phyloP scores from a whole-genome alignment of 441 rosid species.

The Pelargonium citronellum region DNA sequence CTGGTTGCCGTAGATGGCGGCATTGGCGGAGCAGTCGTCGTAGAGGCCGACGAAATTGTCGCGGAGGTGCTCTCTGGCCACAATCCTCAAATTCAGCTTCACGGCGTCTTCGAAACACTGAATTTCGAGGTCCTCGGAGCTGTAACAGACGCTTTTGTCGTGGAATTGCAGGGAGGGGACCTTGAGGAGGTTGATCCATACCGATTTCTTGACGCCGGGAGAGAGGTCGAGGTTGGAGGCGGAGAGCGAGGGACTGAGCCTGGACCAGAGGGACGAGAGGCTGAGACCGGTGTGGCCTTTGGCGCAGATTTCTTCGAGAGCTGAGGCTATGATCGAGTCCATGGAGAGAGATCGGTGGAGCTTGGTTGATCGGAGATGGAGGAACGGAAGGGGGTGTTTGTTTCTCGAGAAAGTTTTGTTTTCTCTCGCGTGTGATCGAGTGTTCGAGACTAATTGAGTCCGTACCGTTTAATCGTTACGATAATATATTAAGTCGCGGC shows the following conservation, averaged over 20 bases:
- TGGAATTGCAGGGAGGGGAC: slow-evolving; percentile 60
- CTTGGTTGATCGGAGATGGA: background rate
- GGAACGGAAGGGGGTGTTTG: slow-evolving; percentile 13
- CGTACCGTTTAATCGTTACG: background rate
- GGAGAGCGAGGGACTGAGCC: slow-evolving; percentile 2
- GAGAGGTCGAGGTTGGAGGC: slow-evolving; percentile 31
- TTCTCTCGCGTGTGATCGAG: background rate
- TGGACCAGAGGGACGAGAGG: slow-evolving; percentile 38
- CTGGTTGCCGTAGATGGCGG: slow-evolving; percentile 39
- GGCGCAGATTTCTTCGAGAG: slow-evolving; percentile 69
- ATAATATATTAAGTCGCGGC: no score
- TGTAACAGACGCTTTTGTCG: slow-evolving; percentile 24
- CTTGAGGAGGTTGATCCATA: slow-evolving; percentile 56
- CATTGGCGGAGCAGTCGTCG: slow-evolving; percentile 41
- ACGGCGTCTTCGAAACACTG: slow-evolving; percentile 56
- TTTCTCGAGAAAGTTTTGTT: slow-evolving; percentile 9
- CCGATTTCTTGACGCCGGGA: slow-evolving; percentile 37
- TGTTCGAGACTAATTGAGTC: background rate
- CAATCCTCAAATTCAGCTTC: slow-evolving; percentile 45
- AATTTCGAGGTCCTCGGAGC: slow-evolving; percentile 39
- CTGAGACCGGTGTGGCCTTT: slow-evolving; percentile 48
- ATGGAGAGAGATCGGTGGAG: slow-evolving; percentile 20
- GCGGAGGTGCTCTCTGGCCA: slow-evolving; percentile 60
- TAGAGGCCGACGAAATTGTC: slow-evolving; percentile 75
- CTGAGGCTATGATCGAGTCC: slow-evolving; percentile 62